These are phyloP conservation scores for Termitomyces heimii DNA, from an alignment of 768 basidiomycete species.

Conservation along the genomic window DNA sequence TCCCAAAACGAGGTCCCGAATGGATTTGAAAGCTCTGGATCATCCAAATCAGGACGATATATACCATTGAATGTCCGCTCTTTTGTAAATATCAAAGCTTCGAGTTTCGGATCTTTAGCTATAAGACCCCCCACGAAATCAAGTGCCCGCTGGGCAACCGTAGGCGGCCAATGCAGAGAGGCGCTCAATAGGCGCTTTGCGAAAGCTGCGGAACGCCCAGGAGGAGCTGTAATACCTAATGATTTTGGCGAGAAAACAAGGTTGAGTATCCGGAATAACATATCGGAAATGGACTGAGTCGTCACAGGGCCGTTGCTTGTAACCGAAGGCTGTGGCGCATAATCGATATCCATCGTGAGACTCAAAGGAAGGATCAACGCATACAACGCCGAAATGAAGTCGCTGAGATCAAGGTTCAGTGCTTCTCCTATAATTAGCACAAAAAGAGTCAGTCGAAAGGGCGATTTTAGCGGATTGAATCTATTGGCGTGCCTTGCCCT, in stretches of 20 bases:
- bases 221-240: constrained; percentile 46
- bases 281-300: constrained; percentile 44
- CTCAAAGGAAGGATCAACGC: constrained; percentile 73
- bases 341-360: constrained; percentile 59
- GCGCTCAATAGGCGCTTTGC: constrained; percentile 85
- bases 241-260: constrained; percentile 76
- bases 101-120: constrained; percentile 73
- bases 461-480: constrained; percentile 3
- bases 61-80: constrained; percentile 82
- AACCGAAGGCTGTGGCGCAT: constrained; percentile 25
- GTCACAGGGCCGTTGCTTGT: constrained; percentile 20
- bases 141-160: constrained; percentile 57
- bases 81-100: constrained; percentile 80
- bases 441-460: constrained; percentile 5
- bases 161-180: constrained; percentile 76
- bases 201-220: constrained; percentile 85
- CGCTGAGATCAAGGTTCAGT: constrained; percentile 90
- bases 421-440: constrained; percentile 68
- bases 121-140: constrained; percentile 71
- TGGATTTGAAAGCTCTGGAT: constrained; percentile 78
- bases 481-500: constrained; percentile 70
- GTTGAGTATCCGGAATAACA: constrained; percentile 82
- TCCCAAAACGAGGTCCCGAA: constrained; percentile 90
- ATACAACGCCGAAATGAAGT: constrained; percentile 84
- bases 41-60: constrained; percentile 81